These are phyloP conservation scores for Berberis thunbergii DNA, from an alignment of 164 flowering plant species.

Conservation along the genomic window DNA sequence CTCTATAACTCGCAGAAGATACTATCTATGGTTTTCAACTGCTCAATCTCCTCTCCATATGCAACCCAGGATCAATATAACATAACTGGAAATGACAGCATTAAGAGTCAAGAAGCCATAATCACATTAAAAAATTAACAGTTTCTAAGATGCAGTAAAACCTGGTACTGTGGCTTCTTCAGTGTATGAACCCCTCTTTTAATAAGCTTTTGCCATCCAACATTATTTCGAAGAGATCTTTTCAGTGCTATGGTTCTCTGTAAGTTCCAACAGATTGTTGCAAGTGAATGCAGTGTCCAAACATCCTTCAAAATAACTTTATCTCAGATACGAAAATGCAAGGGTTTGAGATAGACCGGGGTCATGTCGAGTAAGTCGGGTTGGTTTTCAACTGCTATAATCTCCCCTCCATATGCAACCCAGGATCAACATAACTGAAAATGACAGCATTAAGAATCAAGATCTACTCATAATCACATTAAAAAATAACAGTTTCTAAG, in stretches of 20 bases:
- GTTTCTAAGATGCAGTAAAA: conserved; percentile 11
- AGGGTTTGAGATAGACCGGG: no score
- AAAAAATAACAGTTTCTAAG: not conserved
- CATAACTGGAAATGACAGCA: conserved; percentile 40
- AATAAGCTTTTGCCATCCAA: conserved; percentile 72
- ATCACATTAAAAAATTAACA: not conserved
- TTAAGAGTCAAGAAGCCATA: not conserved
- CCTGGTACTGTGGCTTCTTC: conserved; percentile 86
- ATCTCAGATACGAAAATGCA: no score
- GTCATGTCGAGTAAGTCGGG: not conserved
- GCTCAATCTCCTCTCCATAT: conserved; percentile 47
- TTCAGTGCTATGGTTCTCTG: conserved; percentile 64
- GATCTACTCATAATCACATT: not conserved
- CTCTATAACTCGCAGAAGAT: conserved; percentile 32
- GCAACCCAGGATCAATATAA: conserved; percentile 71
- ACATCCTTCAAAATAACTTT: not conserved
- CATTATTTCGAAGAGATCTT: conserved; percentile 45
- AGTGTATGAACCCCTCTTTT: conserved; percentile 86
- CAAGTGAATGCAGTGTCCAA: not conserved
- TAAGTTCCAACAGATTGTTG: conserved; percentile 4
- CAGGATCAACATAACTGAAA: conserved; percentile 72
- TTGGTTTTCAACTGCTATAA: conserved; percentile 55
- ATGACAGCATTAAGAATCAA: not conserved
- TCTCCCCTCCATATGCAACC: conserved; percentile 55
- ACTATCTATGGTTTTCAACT: conserved; percentile 61